Evolutionary conservation across 163 green algal genomes (phyloP), one percentile per base, ranked within the genome.

Genomic region (Chlamydomonas reinhardtii): DNA sequence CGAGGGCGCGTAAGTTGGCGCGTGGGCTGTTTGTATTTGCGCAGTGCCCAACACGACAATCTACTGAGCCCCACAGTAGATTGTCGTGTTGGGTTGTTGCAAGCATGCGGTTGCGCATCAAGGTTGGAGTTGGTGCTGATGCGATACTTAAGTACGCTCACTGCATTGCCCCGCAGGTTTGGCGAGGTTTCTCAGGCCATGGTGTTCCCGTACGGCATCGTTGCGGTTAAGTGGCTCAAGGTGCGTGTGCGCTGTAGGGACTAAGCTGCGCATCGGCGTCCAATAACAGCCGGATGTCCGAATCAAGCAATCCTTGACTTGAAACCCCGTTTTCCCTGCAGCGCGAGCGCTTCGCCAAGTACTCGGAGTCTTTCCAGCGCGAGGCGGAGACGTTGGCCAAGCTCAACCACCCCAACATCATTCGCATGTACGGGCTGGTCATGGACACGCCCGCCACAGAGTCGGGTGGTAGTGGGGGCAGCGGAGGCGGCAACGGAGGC

Each of bases 161-260:
- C n/a, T n/a, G n/a, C 14, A 2, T 56, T 56, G 11, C 19, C 27
- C 19, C 25, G 69, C 80, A 86, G 80, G 69, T 98, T 98, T 94
- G 95, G 95, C 16, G 95, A 98, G 91, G 95, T 98, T 52, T 95
- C 90, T 1, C 66, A 90, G 19, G 92, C 92, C 8, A 76, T 90
- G 31, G 90, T 93, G 52, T 90, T 91, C 37, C 83, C 91, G 15
- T 94, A 93, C 74, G 91, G 91, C 73, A 90, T 86, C 6, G 95
- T 98, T 0, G 95, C 95, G 0, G 88, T 98, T 82, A 98, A 98
- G 84, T 97, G 95, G 95, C 93, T 98, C 69, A 98, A 97, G 92
- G 90, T 93, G 66, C 11, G 87, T 29, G 17, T 22, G 24, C 22
- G n/a, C n/a, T n/a, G n/a, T n/a, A n/a, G n/a, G n/a, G n/a, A n/a